Conservation (phyloP, 2,329 filamentous ascomycete species). For the Lanzia echinophila region DNA sequence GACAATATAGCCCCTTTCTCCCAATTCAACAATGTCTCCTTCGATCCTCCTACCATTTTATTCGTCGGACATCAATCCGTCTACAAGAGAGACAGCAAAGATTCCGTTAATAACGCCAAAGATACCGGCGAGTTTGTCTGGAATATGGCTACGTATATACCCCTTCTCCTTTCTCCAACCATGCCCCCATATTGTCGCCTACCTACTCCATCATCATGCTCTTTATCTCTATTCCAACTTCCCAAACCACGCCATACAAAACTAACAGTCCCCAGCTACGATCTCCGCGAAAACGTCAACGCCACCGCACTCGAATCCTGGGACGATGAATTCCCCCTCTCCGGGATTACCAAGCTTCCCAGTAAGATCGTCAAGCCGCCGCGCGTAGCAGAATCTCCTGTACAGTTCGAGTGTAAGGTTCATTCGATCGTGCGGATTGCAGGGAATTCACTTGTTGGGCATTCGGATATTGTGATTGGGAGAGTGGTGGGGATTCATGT, state of each 20-base stretch:
- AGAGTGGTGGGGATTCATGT: slow-evolving; percentile 15
- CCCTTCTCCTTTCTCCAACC: neutral
- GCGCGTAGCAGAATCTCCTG: slow-evolving; percentile 15
- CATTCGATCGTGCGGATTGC: slow-evolving; percentile 13
- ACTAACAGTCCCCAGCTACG: too few species aligned
- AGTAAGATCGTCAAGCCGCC: slow-evolving; percentile 12
- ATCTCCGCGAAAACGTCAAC: neutral
- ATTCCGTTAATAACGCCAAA: slow-evolving; percentile 13
- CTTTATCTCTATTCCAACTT: too few species aligned
- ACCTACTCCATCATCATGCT: neutral
- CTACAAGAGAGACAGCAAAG: slow-evolving; percentile 10
- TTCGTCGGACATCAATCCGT: slow-evolving; percentile 14
- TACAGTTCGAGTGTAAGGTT: slow-evolving; percentile 14
- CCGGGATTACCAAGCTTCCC: slow-evolving; percentile 9
- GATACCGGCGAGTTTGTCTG: slow-evolving; percentile 17
- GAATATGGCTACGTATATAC: slow-evolving; percentile 16
- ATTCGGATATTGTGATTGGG: slow-evolving; percentile 17
- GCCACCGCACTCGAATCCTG: slow-evolving; percentile 1
- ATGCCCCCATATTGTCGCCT: neutral
- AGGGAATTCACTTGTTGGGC: slow-evolving; percentile 12
- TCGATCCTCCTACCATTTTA: slow-evolving; percentile 14
- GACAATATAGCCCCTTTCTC: slow-evolving; percentile 14
- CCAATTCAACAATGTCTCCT: slow-evolving; percentile 16
- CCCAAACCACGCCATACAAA: too few species aligned
- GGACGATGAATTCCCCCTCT: slow-evolving; percentile 2